Conservation (phyloP, 192 early-diverging fungal species). For the Linderina pennispora region DNA sequence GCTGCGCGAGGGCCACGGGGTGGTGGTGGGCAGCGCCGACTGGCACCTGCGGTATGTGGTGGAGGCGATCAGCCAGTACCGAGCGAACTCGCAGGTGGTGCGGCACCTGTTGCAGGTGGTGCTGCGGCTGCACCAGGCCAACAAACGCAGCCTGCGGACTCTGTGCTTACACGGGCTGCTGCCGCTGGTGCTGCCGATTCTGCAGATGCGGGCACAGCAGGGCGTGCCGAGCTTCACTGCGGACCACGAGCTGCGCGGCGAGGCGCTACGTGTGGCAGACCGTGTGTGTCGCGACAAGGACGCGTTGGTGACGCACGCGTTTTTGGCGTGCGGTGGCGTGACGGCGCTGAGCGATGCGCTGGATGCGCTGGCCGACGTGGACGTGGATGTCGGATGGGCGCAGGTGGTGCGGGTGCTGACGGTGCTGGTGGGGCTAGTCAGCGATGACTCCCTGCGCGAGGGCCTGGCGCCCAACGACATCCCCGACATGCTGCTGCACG, state of each 20-base stretch:
- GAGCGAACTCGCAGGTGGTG: conserved; percentile 11
- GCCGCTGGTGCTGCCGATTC: conserved; percentile 23
- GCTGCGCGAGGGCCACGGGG: conserved; percentile 40
- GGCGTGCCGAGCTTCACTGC: too few species aligned
- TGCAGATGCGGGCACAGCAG: conserved; percentile 5
- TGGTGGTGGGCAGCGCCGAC: conserved; percentile 38
- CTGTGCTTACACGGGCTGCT: conserved; percentile 42
- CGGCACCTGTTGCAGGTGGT: conserved; percentile 33
- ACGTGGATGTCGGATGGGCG: conserved; percentile 16
- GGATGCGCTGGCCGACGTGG: conserved; percentile 18
- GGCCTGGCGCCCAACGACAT: conserved; percentile 28
- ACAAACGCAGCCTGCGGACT: conserved; percentile 23
- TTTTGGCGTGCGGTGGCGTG: conserved; percentile 41
- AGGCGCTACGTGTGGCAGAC: conserved; percentile 30
- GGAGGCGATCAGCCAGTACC: conserved; percentile 35
- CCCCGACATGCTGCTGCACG: conserved; percentile 29
- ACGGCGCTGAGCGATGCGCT: conserved; percentile 27
- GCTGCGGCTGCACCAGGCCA: conserved; percentile 42
- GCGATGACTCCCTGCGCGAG: conserved; percentile 32
- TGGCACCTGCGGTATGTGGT: conserved; percentile 41
- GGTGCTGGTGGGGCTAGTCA: conserved; percentile 26
- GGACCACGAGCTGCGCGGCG: conserved; percentile 22
- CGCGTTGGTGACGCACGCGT: conserved; percentile 31
- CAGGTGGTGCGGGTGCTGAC: conserved; percentile 39
- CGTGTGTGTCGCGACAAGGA: conserved; percentile 35